Evolutionary conservation across 345 rosid genomes (phyloP).

Genomic region (Pelargonium nanum): DNA sequence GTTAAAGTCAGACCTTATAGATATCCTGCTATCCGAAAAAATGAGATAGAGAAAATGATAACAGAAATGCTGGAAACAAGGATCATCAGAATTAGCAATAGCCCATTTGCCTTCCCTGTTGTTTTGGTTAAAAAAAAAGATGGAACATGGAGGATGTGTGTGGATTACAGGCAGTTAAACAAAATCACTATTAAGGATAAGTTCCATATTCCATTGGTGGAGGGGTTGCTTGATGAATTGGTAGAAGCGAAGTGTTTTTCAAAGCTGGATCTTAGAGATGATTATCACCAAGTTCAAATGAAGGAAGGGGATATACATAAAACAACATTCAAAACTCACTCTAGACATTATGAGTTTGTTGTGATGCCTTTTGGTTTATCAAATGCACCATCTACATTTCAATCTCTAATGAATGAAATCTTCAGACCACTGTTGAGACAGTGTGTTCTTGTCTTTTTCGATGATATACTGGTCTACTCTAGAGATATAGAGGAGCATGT

Average conservation of each 20-base stretch:
- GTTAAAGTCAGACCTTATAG: not conserved
- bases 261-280: not conserved
- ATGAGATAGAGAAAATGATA: not conserved
- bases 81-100: not conserved
- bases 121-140: slow-evolving; percentile 1
- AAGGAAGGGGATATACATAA: not conserved
- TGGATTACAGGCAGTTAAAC: not conserved
- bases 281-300: not conserved
- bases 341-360: not conserved
- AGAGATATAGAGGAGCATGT: not conserved
- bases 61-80: not conserved
- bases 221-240: not conserved
- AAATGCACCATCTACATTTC: not conserved
- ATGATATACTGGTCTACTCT: not conserved
- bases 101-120: not conserved
- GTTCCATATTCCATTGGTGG: slow-evolving; percentile 1
- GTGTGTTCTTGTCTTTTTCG: slow-evolving; percentile 1
- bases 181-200: not conserved
- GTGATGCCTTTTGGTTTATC: not conserved
- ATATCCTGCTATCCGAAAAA: not conserved
- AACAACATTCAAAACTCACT: not conserved
- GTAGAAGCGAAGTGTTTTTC: not conserved
- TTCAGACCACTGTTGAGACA: not conserved
- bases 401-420: not conserved
- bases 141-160: not conserved